Conservation (phyloP, 768 basidiomycete species). For the Suillus occidentalis region DNA sequence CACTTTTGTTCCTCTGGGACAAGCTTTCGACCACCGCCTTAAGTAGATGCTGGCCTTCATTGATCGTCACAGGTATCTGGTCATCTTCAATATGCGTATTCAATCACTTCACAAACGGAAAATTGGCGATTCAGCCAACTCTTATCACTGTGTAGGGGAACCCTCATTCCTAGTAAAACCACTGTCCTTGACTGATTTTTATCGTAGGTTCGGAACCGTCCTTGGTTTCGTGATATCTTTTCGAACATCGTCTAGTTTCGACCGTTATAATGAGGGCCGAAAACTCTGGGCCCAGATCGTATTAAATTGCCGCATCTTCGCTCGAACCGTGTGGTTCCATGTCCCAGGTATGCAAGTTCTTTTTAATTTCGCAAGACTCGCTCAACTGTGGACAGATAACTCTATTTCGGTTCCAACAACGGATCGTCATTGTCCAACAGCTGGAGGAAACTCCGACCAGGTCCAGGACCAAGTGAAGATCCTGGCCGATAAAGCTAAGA, state of each 20-base stretch:
- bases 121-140: no score
- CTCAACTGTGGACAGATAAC: constrained; percentile 16
- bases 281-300: constrained; percentile 67
- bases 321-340: constrained; percentile 69
- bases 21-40: no score
- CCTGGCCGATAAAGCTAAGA: not conserved
- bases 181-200: constrained; percentile 32
- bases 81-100: no score
- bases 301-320: constrained; percentile 50
- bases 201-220: constrained; percentile 53
- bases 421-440: constrained; percentile 7
- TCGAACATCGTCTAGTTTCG: constrained; percentile 69
- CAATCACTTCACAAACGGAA: no score
- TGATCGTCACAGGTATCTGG: no score
- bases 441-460: constrained; percentile 18
- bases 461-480: not conserved
- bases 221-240: constrained; percentile 76
- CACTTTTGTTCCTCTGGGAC: no score
- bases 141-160: no score
- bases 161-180: not conserved
- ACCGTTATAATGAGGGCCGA: constrained; percentile 72
- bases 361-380: not conserved
- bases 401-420: constrained; percentile 17
- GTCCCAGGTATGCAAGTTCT: constrained; percentile 46
- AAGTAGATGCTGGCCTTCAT: no score